Evolutionary conservation across 2,329 filamentous ascomycete species (phyloP).

Genomic region (Diaporthe helianthi): DNA sequence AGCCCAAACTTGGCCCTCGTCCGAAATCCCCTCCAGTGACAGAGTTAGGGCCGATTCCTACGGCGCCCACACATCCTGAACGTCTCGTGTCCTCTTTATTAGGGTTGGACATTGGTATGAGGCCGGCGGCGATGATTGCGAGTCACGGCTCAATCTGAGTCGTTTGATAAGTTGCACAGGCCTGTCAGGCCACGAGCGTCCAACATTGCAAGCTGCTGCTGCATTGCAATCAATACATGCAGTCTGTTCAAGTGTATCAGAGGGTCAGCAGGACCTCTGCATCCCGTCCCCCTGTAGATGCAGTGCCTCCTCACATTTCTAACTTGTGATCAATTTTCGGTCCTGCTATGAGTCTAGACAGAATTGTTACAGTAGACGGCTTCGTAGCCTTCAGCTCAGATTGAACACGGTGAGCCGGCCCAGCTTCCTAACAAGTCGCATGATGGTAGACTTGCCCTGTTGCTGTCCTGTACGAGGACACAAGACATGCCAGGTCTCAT

Average conservation of each 20-base stretch:
- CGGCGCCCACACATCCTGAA: conserved; percentile 9
- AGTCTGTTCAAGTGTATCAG: background rate
- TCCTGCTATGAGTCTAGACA: no score
- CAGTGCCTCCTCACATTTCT: background rate
- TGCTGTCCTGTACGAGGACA: background rate
- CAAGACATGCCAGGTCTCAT: background rate
- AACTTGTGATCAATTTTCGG: background rate
- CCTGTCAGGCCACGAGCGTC: no score
- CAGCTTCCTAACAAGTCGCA: background rate
- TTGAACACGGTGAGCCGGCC: background rate
- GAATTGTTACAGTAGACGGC: background rate
- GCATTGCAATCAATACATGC: no score
- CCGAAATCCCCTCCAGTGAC: background rate
- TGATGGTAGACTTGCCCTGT: background rate
- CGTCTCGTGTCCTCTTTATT: background rate
- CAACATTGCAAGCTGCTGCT: background rate
- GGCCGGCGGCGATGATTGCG: background rate
- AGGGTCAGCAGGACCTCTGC: no score
- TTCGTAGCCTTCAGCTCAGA: background rate
- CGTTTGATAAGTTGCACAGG: background rate
- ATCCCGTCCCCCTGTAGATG: background rate
- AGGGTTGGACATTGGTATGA: background rate
- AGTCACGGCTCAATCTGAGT: background rate
- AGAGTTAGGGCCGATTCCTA: background rate
- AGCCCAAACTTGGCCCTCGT: conserved; percentile 10